Conservation (phyloP, 305 asterid species). For the Salvia sclarea region DNA sequence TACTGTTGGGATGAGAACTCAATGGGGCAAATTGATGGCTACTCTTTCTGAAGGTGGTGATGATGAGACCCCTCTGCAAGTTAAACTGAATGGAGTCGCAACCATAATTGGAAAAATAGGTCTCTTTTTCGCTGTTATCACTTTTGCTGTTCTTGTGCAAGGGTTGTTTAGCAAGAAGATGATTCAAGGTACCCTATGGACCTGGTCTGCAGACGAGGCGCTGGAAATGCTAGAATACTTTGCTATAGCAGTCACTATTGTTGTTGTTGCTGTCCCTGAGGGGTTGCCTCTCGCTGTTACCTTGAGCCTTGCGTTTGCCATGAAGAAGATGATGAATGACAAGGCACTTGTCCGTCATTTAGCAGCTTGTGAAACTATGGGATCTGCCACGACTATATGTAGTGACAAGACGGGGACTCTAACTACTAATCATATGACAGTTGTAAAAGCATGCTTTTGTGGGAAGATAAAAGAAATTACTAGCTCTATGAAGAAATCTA, state of each 20-base stretch:
- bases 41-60: constrained; percentile 95
- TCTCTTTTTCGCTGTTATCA: constrained; percentile 84
- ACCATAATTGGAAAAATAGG: constrained; percentile 96
- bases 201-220: constrained; percentile 83
- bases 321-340: constrained; percentile 99
- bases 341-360: constrained; percentile 95
- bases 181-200: constrained; percentile 57
- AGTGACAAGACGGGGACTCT: constrained; percentile 97
- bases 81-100: constrained; percentile 91
- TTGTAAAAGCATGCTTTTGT: constrained; percentile 75
- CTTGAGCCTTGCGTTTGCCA: constrained; percentile 94
- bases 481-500: constrained; percentile 44
- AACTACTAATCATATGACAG: constrained; percentile 91
- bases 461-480: constrained; percentile 53
- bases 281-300: constrained; percentile 97
- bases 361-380: constrained; percentile 99
- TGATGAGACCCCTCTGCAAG: constrained; percentile 96
- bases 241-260: constrained; percentile 95
- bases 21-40: constrained; percentile 97
- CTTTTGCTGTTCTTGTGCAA: constrained; percentile 87
- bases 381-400: constrained; percentile 93
- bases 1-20: constrained; percentile 97
- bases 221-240: constrained; percentile 87
- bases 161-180: constrained; percentile 67
- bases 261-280: constrained; percentile 98